Conservation (phyloP, 352 stramenopile genomes). For the Phytophthora parvispora region DNA sequence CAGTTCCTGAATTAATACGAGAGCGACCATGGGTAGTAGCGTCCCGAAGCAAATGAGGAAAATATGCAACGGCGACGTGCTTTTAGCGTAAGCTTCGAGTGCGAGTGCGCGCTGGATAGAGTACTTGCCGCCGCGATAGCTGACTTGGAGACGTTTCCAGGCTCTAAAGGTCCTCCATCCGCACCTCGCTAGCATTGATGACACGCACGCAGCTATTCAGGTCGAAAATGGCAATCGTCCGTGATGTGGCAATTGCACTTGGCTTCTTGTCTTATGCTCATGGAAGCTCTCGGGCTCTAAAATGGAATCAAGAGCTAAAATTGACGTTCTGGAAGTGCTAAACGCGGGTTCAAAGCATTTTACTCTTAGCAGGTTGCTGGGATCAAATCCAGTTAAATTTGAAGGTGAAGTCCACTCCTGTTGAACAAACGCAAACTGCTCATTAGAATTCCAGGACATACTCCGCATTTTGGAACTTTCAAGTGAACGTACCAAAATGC, state of each 20-base stretch:
- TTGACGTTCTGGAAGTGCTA: background rate
- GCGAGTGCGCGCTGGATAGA: slow-evolving; percentile 12
- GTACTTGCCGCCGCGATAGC: slow-evolving; percentile 15
- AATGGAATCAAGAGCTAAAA: too few species aligned
- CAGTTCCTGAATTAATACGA: slow-evolving; percentile 6
- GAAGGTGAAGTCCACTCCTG: slow-evolving; percentile 22
- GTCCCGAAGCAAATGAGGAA: slow-evolving; percentile 8
- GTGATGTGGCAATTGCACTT: too few species aligned
- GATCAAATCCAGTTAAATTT: slow-evolving; percentile 1
- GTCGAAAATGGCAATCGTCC: background rate
- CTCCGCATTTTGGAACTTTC: background rate
- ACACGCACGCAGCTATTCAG: background rate
- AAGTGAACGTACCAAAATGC: slow-evolving; percentile 2
- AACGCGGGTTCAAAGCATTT: background rate
- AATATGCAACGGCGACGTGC: background rate
- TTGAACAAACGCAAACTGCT: background rate
- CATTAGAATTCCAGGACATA: background rate
- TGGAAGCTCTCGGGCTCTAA: too few species aligned
- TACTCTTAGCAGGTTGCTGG: background rate
- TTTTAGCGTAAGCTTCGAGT: slow-evolving; percentile 5
- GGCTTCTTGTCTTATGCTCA: too few species aligned
- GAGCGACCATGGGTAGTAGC: background rate
- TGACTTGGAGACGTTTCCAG: slow-evolving; percentile 14
- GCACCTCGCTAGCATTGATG: background rate
- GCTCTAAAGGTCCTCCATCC: background rate